phyloP scores from a whole-genome alignment of 2,329 filamentous ascomycete species.

The Hirsutella thompsonii region DNA sequence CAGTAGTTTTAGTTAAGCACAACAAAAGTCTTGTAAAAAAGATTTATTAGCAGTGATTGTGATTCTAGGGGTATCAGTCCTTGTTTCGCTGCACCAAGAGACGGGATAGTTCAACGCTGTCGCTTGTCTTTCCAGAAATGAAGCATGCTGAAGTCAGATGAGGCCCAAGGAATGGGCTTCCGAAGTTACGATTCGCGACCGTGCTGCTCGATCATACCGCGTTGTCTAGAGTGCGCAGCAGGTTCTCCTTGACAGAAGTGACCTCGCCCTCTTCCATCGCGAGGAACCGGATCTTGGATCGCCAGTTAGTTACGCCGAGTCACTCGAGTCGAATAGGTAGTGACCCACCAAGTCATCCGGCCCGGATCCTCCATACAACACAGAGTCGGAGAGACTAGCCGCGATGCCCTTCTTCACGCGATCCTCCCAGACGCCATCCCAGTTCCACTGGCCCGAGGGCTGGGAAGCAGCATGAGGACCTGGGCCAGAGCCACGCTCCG shows the following conservation, averaged over 20 bases:
- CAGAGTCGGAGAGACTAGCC: conserved; percentile 63
- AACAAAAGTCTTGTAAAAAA: no score
- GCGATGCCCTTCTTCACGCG: conserved; percentile 70
- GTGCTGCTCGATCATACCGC: conserved; percentile 8
- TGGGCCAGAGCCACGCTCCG: not conserved
- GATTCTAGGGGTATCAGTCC: no score
- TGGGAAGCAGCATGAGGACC: conserved; percentile 4
- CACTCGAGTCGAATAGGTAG: not conserved
- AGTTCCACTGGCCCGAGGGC: conserved; percentile 78
- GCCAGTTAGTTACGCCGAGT: not conserved
- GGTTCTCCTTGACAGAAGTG: conserved; percentile 43
- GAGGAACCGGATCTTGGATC: conserved; percentile 49
- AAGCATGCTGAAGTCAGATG: no score
- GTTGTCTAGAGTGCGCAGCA: conserved; percentile 36
- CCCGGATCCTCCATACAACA: conserved; percentile 57
- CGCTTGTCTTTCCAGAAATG: no score
- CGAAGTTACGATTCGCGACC: not conserved
- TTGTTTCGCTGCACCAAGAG: no score
- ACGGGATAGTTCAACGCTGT: no score
- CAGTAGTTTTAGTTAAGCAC: no score
- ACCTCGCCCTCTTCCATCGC: conserved; percentile 48
- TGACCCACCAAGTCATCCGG: conserved; percentile 59
- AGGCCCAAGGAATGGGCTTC: no score
- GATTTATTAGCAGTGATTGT: no score
- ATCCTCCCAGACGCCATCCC: conserved; percentile 94